Percentiles rank a stretch among this genome's conserved stretches.
phyloP scores from a whole-genome alignment of 1,284 basidiomycete species.

The Ustilago esculenta region DNA sequence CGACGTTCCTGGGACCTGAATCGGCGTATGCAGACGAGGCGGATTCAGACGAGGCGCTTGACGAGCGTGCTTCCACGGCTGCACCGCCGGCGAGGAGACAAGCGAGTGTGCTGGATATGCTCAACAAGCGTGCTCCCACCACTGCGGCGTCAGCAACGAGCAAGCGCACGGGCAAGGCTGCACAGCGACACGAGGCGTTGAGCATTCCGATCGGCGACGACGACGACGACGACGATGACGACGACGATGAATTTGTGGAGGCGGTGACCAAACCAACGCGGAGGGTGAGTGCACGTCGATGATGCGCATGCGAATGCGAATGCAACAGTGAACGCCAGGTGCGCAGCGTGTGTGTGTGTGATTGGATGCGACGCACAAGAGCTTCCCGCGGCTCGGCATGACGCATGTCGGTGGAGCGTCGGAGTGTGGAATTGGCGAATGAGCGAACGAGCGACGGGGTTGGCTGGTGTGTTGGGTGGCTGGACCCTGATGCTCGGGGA shows the following conservation, averaged over 20 bases:
- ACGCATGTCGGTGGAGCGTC: no score
- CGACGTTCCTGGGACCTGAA: slow-evolving; percentile 30
- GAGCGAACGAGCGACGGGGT: no score
- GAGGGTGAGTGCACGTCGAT: slow-evolving; percentile 14
- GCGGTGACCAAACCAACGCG: slow-evolving; percentile 6
- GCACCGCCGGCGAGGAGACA: slow-evolving; percentile 15
- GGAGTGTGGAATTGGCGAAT: no score
- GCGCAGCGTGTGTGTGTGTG: no score
- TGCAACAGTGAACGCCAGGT: not conserved
- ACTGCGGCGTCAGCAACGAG: not conserved
- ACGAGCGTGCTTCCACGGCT: slow-evolving; percentile 21
- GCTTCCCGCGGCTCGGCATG: slow-evolving; percentile 5
- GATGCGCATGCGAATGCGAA: not conserved
- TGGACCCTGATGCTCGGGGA: no score
- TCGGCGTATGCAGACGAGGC: slow-evolving; percentile 33
- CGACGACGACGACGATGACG: slow-evolving; percentile 17
- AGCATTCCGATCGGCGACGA: slow-evolving; percentile 44
- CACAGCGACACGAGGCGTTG: slow-evolving; percentile 14
- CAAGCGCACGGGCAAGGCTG: not conserved
- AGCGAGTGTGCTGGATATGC: slow-evolving; percentile 34
- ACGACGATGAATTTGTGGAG: slow-evolving; percentile 43
- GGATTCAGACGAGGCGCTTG: slow-evolving; percentile 23
- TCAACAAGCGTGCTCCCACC: slow-evolving; percentile 11
- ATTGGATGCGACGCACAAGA: slow-evolving; percentile 6
- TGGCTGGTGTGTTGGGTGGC: no score